A percentile compares a stretch with the other conserved stretches of the same genome.
Evolutionary conservation across 495 filamentous ascomycete species (phyloP).

Genomic region (Cairneyella variabilis): DNA sequence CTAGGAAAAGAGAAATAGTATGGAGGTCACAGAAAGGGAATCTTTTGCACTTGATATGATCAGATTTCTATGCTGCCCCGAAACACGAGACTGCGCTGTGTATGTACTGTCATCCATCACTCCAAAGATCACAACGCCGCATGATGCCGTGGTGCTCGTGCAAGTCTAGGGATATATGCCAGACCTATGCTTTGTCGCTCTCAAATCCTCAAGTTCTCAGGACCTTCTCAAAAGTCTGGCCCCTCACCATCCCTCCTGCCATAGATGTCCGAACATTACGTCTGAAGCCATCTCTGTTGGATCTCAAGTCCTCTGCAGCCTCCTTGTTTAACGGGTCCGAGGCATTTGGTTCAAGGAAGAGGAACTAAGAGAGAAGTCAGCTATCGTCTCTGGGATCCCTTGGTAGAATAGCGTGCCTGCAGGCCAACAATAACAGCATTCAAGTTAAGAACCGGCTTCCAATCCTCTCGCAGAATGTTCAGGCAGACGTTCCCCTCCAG

Average conservation of each 20-base stretch:
- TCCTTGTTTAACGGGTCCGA: slow-evolving; percentile 98
- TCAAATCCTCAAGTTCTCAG: slow-evolving; percentile 35
- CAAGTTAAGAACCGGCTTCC: slow-evolving; percentile 96
- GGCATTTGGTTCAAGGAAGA: slow-evolving; percentile 97
- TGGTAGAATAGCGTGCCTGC: slow-evolving; percentile 62
- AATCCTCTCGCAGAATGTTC: slow-evolving; percentile 96
- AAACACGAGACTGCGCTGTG: slow-evolving; percentile 21
- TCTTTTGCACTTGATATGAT: slow-evolving; percentile 1
- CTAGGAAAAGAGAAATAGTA: not conserved
- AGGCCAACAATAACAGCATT: slow-evolving; percentile 95
- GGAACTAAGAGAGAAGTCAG: slow-evolving; percentile 71
- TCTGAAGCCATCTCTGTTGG: slow-evolving; percentile 82
- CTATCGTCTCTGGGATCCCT: too few relatives aligned
- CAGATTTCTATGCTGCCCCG: slow-evolving; percentile 13
- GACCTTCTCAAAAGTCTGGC: slow-evolving; percentile 71
- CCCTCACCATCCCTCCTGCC: slow-evolving; percentile 74
- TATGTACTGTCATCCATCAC: slow-evolving; percentile 12
- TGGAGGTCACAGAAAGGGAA: not conserved
- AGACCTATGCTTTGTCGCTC: not conserved
- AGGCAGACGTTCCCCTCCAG: slow-evolving; percentile 96
- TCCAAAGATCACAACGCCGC: slow-evolving; percentile 20
- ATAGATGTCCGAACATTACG: slow-evolving; percentile 82
- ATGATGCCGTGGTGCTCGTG: slow-evolving; percentile 23
- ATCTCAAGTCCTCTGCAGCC: slow-evolving; percentile 86
- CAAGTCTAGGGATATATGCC: slow-evolving; percentile 20